These are phyloP conservation scores for Talaromyces verruculosus DNA, from an alignment of 2,329 filamentous ascomycete genomes.

Conservation along the genomic window DNA sequence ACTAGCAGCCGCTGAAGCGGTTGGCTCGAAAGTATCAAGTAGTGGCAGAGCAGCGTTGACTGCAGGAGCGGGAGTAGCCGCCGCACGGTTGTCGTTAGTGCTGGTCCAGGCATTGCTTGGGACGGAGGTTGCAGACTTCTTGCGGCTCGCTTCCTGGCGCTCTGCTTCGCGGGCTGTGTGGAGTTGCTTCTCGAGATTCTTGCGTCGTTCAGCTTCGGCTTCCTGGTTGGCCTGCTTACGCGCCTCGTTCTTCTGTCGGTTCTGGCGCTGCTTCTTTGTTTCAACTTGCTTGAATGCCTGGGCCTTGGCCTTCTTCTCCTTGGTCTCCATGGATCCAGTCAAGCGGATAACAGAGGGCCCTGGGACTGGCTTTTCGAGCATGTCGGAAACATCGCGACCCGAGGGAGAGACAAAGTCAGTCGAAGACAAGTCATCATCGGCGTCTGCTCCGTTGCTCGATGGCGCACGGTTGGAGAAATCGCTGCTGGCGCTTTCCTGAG, in stretches of 20 bases:
- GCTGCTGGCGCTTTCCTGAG: slow-evolving; percentile 49
- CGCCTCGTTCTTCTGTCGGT: slow-evolving; percentile 81
- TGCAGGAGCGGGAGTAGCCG: slow-evolving; percentile 14
- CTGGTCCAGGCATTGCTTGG: slow-evolving; percentile 56
- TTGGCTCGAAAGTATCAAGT: slow-evolving; percentile 46
- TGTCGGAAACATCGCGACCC: slow-evolving; percentile 76
- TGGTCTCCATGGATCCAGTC: slow-evolving; percentile 63
- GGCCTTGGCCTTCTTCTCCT: slow-evolving; percentile 58
- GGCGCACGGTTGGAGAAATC: slow-evolving; percentile 60
- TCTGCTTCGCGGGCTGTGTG: slow-evolving; percentile 78
- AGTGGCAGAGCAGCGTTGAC: slow-evolving; percentile 31
- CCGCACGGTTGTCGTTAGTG: slow-evolving; percentile 28
- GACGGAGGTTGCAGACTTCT: slow-evolving; percentile 45
- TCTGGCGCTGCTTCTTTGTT: slow-evolving; percentile 94
- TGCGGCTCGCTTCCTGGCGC: slow-evolving; percentile 67
- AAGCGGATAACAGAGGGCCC: slow-evolving; percentile 76
- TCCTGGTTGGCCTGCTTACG: slow-evolving; percentile 73
- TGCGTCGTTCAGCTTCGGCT: slow-evolving; percentile 74
- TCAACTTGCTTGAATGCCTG: slow-evolving; percentile 68
- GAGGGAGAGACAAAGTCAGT: slow-evolving; percentile 53
- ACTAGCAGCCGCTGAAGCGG: slow-evolving; percentile 19
- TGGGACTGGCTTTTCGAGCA: slow-evolving; percentile 73
- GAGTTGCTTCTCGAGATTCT: slow-evolving; percentile 76
- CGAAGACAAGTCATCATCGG: slow-evolving; percentile 76
- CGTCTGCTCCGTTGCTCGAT: slow-evolving; percentile 71